Conservation (phyloP, 2,329 filamentous ascomycete genomes). For the Alternaria rosae region DNA sequence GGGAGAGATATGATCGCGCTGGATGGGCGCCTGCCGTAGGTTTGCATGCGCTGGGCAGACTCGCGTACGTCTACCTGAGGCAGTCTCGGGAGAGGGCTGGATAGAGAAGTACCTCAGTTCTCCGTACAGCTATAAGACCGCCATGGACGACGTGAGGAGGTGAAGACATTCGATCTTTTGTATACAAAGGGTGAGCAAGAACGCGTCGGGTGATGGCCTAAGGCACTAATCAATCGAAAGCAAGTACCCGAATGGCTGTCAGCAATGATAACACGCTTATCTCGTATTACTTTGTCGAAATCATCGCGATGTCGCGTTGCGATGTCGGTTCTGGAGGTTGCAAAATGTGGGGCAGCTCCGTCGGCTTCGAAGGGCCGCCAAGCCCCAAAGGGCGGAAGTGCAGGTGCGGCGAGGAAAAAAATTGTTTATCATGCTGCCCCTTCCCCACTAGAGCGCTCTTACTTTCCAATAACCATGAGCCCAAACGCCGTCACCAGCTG, state of each 20-base stretch:
- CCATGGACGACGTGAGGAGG: not conserved
- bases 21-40: no score
- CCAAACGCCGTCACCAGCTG: conserved; percentile 23
- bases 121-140: not conserved
- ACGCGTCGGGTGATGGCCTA: not conserved
- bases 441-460: conserved; percentile 30
- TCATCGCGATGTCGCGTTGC: not conserved
- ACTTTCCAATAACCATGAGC: conserved; percentile 40
- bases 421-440: conserved; percentile 28
- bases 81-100: no score
- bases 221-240: not conserved
- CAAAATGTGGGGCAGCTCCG: conserved; percentile 11
- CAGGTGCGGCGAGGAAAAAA: conserved; percentile 26
- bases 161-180: not conserved
- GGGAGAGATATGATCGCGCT: no score
- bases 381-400: conserved; percentile 13
- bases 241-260: not conserved
- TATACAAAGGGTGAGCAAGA: not conserved
- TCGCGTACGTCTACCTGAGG: no score
- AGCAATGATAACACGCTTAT: not conserved
- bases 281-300: not conserved
- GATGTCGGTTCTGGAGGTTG: not conserved
- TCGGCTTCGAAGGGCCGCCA: conserved; percentile 12
- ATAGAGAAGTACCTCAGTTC: no score
- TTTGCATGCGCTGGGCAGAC: no score